Evolutionary conservation across 345 rosid species (phyloP).

Genomic region (Camelina sativa): DNA sequence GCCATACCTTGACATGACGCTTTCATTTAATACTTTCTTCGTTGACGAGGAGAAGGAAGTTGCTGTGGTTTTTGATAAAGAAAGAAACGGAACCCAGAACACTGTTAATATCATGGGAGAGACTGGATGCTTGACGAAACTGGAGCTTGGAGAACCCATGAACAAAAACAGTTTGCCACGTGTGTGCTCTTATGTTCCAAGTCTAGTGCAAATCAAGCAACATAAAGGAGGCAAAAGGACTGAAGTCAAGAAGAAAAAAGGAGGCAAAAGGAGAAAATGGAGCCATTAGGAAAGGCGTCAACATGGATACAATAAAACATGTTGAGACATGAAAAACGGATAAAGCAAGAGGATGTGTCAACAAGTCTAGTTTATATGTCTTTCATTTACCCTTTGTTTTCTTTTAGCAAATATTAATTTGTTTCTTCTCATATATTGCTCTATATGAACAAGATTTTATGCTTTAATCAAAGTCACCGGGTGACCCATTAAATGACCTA

Average conservation of each 20-base stretch:
- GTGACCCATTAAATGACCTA: no score
- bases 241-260: no score
- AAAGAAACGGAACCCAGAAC: no score
- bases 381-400: not conserved
- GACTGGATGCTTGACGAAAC: not conserved
- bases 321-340: not conserved
- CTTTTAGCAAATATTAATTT: not conserved
- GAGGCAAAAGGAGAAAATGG: no score
- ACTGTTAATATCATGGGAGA: not conserved
- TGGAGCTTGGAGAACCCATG: not conserved
- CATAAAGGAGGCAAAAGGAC: not conserved
- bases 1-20: no score
- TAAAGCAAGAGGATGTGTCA: not conserved
- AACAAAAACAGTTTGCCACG: not conserved
- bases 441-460: not conserved
- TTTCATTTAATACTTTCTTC: no score
- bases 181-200: not conserved
- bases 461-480: not conserved
- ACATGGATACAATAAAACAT: no score
- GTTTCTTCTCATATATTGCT: not conserved
- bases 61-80: not conserved
- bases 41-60: not conserved
- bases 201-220: no score
- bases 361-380: no score
- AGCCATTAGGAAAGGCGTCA: no score